Percentiles rank a stretch among this genome's conserved stretches.
Conservation (phyloP, 2,329 filamentous ascomycete species). For the Pseudogymnoascus sp. region DNA sequence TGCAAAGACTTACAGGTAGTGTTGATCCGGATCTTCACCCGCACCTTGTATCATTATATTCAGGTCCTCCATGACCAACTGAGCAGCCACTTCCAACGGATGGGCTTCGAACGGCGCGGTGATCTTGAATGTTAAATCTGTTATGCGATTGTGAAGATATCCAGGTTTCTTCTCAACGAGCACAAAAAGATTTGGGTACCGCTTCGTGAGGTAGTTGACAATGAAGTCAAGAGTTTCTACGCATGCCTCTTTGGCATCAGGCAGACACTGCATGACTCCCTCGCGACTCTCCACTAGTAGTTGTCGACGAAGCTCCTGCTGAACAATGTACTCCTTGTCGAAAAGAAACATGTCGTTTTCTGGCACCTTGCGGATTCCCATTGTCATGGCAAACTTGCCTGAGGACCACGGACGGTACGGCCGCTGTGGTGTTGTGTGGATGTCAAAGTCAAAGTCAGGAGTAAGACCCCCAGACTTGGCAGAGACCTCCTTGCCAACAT, state of each 20-base stretch:
- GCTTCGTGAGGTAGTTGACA: conserved; percentile 33
- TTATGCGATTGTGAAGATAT: conserved; percentile 34
- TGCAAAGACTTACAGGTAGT: conserved; percentile 16
- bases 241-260: conserved; percentile 35
- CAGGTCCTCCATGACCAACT: conserved; percentile 41
- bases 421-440: too few species aligned
- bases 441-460: too few species aligned
- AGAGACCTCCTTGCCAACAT: too few species aligned
- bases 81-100: conserved; percentile 39
- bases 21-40: conserved; percentile 27
- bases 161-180: conserved; percentile 17
- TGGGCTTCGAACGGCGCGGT: conserved; percentile 26
- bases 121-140: conserved; percentile 33
- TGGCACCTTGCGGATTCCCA: conserved; percentile 32
- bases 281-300: conserved; percentile 32
- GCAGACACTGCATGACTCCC: conserved; percentile 36
- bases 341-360: conserved; percentile 21
- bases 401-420: background rate
- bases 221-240: conserved; percentile 38
- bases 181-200: conserved; percentile 35
- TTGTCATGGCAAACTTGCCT: conserved; percentile 8
- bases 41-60: conserved; percentile 37
- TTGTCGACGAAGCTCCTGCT: conserved; percentile 32
- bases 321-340: conserved; percentile 35
- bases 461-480: too few species aligned